Base-by-base conservation (phyloP, 768 basidiomycete genomes). In the Dacryopinax spathularia region DNA sequence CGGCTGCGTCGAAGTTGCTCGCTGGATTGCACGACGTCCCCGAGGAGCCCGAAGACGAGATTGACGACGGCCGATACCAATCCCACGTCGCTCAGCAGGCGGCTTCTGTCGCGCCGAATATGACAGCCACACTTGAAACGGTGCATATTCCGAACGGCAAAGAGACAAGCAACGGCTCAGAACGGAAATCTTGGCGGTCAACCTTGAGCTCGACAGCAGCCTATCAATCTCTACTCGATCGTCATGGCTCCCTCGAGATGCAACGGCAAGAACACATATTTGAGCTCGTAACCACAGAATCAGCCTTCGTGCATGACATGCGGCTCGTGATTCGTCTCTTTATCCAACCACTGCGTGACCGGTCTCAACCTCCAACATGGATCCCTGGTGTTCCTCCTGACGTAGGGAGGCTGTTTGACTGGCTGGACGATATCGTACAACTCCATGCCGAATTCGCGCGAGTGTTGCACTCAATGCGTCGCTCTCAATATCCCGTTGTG, bases 371-470 rank as follows among this genome's bases (percentile, higher is more conserved):
- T 67, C 83, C 83, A 61, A 71, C 77, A 1, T 96, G 92, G 90
- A 86, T 95, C 35, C 75, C 82, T 1, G 91, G 91, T 27, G 73
- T 97, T 18, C 91, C 91, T 0, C 66, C 76, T 1, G 80, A 84
- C 34, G 78, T 91, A 13, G 79, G 84, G 0, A 82, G 83, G 12
- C 77, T 92, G 22, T 84, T 97, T 65, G 91, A 93, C 72, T 91
- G 89, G 86, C 75, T 94, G 60, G 91, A 94, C 67, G 89, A 91
- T 68, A 89, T 97, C 65, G 77, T 87, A 10, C 84, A 85, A 62
- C 76, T 93, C 1, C 93, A 96, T 67, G 75, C 77, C 2, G 80
- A 85, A 64, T 76, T 96, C 27, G 77, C 80, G 7, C 76, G 77
- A 2, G 73, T 79, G 0, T 70, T 89, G 65, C 73, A 77, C 13